A percentile compares a stretch with the other conserved stretches of the same genome.
Evolutionary conservation across 768 basidiomycete genomes (phyloP).

Genomic region (Agaricus blazei): DNA sequence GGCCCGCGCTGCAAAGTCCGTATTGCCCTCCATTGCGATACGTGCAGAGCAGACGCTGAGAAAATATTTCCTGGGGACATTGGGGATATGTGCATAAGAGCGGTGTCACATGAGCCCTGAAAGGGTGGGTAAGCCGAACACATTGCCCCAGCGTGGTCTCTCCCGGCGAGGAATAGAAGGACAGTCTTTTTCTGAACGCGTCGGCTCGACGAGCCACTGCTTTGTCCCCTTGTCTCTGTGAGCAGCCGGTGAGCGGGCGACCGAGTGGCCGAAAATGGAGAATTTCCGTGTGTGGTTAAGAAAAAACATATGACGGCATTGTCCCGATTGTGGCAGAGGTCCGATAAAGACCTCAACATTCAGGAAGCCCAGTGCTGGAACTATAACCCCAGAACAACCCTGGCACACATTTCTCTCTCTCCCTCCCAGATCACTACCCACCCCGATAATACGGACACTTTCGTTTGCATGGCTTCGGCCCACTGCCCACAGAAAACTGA

Average conservation of each 20-base stretch:
- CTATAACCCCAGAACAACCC: conserved; percentile 3
- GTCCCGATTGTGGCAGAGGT: background rate
- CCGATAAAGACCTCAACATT: background rate
- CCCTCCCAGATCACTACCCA: background rate
- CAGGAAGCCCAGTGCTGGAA: background rate
- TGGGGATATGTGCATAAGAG: too few relatives aligned
- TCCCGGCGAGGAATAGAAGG: background rate
- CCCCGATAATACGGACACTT: background rate
- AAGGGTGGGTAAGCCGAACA: background rate
- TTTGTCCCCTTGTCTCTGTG: too few relatives aligned
- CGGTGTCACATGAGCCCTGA: too few relatives aligned
- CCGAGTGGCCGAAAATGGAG: background rate
- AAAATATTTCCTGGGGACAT: too few relatives aligned
- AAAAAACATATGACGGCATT: background rate
- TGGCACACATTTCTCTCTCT: background rate
- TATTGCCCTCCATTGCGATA: too few relatives aligned
- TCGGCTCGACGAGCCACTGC: too few relatives aligned
- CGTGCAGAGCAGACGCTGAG: too few relatives aligned
- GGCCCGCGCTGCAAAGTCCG: too few relatives aligned
- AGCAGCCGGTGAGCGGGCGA: background rate
- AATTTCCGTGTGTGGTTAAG: background rate
- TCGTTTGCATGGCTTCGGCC: background rate
- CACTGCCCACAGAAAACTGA: background rate
- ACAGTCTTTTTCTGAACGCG: background rate
- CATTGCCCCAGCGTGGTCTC: conserved; percentile 5